Conservation (phyloP, 331 rosid species). For the Saraca asoca region DNA sequence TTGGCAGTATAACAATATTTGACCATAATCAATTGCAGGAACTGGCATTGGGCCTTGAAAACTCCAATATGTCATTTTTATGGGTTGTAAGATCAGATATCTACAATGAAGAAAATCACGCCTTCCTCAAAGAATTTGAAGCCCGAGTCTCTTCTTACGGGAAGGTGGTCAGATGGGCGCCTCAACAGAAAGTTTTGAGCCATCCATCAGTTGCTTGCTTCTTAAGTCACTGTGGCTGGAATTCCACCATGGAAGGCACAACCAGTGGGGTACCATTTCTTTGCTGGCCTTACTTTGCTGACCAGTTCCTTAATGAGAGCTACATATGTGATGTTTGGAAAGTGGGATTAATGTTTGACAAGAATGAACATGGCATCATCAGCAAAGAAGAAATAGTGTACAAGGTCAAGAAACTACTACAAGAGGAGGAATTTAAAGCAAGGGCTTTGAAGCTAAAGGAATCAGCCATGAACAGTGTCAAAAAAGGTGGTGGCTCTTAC, state of each 20-base stretch:
- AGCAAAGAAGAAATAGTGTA: conserved; percentile 26
- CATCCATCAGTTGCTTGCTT: too few species aligned
- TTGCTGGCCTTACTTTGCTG: conserved; percentile 57
- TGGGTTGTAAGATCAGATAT: conserved; percentile 44
- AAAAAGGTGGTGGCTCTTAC: conserved; percentile 44
- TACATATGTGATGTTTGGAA: conserved; percentile 51
- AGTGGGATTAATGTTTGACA: conserved; percentile 39
- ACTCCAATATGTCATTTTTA: conserved; percentile 38
- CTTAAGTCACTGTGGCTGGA: too few species aligned
- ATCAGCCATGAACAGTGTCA: conserved; percentile 14
- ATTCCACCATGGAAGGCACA: too few species aligned
- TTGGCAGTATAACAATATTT: too few species aligned
- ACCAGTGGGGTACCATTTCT: conserved; percentile 49
- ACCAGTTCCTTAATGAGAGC: conserved; percentile 46
- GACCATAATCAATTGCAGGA: conserved; percentile 42
- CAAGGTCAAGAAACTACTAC: conserved; percentile 36
- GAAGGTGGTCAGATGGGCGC: conserved; percentile 41
- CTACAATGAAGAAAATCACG: not conserved
- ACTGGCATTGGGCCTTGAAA: conserved; percentile 47
- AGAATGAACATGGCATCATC: conserved; percentile 21
- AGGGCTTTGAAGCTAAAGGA: conserved; percentile 37
- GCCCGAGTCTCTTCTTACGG: conserved; percentile 34
- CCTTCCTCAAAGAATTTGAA: conserved; percentile 33
- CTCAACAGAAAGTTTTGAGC: conserved; percentile 41
- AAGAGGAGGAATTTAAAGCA: conserved; percentile 28